Evolutionary conservation across 371 early-diverging fungal species (phyloP).

Genomic region (Sanchytrium tribonematis): DNA sequence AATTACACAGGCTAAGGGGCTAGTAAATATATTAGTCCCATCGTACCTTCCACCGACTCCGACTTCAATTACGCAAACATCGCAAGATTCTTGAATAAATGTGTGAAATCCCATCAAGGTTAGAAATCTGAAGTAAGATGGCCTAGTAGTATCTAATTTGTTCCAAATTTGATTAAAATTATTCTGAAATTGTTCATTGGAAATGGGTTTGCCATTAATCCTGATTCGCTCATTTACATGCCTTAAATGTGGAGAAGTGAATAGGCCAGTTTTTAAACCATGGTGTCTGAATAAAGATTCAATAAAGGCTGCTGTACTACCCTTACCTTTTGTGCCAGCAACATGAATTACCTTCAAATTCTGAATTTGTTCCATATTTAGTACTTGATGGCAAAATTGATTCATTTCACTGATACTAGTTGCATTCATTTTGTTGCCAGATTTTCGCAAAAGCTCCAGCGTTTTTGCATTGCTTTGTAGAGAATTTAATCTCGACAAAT

Average conservation of each 20-base stretch:
- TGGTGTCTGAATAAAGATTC: conserved; percentile 28
- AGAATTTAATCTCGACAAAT: conserved; percentile 39
- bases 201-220: conserved; percentile 54
- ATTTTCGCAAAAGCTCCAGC: conserved; percentile 34
- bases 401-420: conserved; percentile 38
- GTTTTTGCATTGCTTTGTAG: conserved; percentile 53
- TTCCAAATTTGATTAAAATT: conserved; percentile 69
- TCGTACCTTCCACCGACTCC: conserved; percentile 64
- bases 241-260: conserved; percentile 72
- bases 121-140: conserved; percentile 64
- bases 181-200: conserved; percentile 38
- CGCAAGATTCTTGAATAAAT: conserved; percentile 45
- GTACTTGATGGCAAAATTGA: conserved; percentile 29
- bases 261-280: conserved; percentile 30
- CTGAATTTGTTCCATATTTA: conserved; percentile 36
- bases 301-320: conserved; percentile 42
- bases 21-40: conserved; percentile 41
- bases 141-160: conserved; percentile 23
- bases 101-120: conserved; percentile 61
- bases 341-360: conserved; percentile 45
- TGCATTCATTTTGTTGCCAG: conserved; percentile 36
- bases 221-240: conserved; percentile 77
- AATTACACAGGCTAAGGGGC: conserved; percentile 45
- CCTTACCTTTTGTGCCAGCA: conserved; percentile 65
- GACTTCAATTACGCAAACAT: conserved; percentile 49